Base-by-base conservation (phyloP, 257 asterid genomes). In the Nicotiana attenuata region DNA sequence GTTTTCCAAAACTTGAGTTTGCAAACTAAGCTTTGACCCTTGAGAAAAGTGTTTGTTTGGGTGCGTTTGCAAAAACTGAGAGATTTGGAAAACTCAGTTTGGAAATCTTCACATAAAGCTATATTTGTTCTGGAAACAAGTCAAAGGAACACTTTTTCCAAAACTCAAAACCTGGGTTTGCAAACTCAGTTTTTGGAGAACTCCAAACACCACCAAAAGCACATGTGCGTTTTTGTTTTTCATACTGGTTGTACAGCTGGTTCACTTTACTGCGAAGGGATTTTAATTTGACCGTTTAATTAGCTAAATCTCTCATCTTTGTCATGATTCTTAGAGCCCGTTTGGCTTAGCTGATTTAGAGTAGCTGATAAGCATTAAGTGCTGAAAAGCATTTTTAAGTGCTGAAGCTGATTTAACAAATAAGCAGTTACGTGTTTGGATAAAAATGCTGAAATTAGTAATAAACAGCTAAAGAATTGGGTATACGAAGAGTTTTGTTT, bases 91-190 rank as follows among this genome's bases (percentile, higher is more conserved):
- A 65, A 16, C 55, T 35, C 29, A 68, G 10, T 7, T 29, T 7
- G 73, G n/a, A 68, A 68, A n/a, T 68, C 13, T 68, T 68, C 31
- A 68, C 47, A 68, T n/a, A 41, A 68, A 38, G 16, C 10, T 11
- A 67, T 68, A 67, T 68, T 68, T 68, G 77, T 68, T 38, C 56
- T 17, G 45, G 77, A 38, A 66, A 38, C 77, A 38, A 68, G 56
- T 38, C 77, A 68, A 68, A 68, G 17, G 20, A 68, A n/a, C 56
- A 68, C 77, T 38, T 57, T 9, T 57, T 57, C 10, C 63, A 57
- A 6, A 38, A n/a, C 5, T 68, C 22, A 68, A 10, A 17, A 41
- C 10, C 11, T n/a, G 76, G 45, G 56, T 3, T 33, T 68, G 7
- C 31, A 10, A 38, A 19, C 29, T 38, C 11, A 10, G 77, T n/a